Conservation (phyloP, 768 basidiomycete genomes). For the Mycena rebaudengoi region DNA sequence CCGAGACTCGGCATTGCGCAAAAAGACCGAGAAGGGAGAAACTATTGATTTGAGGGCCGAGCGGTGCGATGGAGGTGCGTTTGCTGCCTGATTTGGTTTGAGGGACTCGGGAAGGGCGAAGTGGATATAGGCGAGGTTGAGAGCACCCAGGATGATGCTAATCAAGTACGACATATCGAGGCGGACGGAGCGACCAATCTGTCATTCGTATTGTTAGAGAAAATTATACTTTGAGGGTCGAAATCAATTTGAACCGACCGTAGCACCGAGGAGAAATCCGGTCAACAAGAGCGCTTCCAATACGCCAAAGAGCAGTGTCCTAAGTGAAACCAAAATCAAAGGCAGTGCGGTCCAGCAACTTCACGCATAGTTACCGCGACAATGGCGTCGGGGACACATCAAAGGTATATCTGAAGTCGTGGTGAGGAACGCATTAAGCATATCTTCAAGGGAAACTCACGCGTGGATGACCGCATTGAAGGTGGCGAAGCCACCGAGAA, state of each 20-base stretch:
- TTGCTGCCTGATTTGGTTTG: background rate
- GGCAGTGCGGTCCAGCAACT: no score
- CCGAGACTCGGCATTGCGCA: background rate
- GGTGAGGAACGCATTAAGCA: background rate
- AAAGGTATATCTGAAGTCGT: background rate
- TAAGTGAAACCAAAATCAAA: no score
- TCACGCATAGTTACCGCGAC: no score
- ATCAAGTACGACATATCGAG: background rate
- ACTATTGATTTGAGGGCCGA: slow-evolving; percentile 3
- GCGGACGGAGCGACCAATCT: slow-evolving; percentile 2
- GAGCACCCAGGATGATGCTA: background rate
- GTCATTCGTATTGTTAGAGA: background rate
- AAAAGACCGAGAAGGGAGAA: slow-evolving; percentile 3
- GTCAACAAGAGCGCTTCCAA: background rate
- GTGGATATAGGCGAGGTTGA: slow-evolving; percentile 8
- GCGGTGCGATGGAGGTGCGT: background rate
- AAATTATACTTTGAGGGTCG: no score
- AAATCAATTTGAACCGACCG: background rate
- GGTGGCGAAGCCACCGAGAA: slow-evolving; percentile 16
- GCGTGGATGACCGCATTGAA: slow-evolving; percentile 15
- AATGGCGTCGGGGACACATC: background rate
- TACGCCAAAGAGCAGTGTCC: slow-evolving; percentile 4
- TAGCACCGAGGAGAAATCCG: background rate
- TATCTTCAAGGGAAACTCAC: slow-evolving; percentile 6
- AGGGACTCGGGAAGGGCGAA: slow-evolving; percentile 4